phyloP scores from a whole-genome alignment of 306 rosid species.

The Cucumis melo region DNA sequence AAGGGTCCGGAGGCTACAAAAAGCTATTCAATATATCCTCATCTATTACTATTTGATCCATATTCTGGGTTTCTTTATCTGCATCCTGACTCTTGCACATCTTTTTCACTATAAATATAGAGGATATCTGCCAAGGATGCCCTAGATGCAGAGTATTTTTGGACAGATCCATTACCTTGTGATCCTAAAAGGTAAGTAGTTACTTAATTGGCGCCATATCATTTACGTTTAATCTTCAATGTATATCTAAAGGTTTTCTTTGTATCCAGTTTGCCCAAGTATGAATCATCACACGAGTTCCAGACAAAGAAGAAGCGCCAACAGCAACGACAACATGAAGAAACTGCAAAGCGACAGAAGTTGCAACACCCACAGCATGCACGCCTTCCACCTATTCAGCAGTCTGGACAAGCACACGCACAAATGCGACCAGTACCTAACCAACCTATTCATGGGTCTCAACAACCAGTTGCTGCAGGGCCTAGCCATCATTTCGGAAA shows the following conservation, averaged over 20 bases:
- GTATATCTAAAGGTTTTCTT: not conserved
- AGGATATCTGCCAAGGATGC: constrained; percentile 43
- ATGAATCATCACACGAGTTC: constrained; percentile 40
- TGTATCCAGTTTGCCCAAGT: constrained; percentile 26
- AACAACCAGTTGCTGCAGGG: constrained; percentile 26
- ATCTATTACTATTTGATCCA: not conserved
- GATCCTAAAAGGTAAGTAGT: constrained; percentile 30
- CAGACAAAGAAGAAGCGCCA: constrained; percentile 41
- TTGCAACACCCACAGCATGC: constrained; percentile 34
- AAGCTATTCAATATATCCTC: not conserved
- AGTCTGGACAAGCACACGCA: constrained; percentile 35
- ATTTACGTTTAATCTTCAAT: not conserved
- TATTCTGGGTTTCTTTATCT: not conserved
- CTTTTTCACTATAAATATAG: constrained; percentile 4
- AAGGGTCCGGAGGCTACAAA: not conserved
- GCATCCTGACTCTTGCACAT: not conserved
- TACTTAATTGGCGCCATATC: not conserved
- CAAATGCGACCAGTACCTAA: constrained; percentile 34
- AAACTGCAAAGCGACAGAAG: constrained; percentile 35
- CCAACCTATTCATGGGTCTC: constrained; percentile 28
- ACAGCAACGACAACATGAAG: constrained; percentile 36
- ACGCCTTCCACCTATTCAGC: constrained; percentile 39
- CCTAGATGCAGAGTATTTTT: constrained; percentile 39
- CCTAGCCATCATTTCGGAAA: constrained; percentile 31
- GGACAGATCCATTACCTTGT: constrained; percentile 39